These are phyloP conservation scores for Fusarium chaquense DNA, from an alignment of 2,329 filamentous ascomycete species.

Conservation along the genomic window DNA sequence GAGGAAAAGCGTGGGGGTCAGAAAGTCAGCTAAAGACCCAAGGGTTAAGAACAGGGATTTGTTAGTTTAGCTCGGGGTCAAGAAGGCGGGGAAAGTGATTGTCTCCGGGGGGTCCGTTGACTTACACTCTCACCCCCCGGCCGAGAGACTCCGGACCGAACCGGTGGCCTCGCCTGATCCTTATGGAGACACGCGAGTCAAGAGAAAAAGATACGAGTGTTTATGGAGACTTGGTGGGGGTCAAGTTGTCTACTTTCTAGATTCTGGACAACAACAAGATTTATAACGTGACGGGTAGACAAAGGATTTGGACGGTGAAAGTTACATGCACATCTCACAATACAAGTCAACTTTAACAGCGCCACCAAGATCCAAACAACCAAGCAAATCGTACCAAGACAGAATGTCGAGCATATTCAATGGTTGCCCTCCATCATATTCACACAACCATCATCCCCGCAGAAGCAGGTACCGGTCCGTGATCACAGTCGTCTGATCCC, in stretches of 20 bases:
- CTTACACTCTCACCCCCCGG: constrained; percentile 36
- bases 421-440: constrained; percentile 32
- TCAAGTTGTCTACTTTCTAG: too few species aligned
- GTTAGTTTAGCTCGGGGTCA: constrained; percentile 20
- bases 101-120: constrained; percentile 6
- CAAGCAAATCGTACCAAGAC: not conserved
- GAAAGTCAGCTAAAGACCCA: constrained; percentile 5
- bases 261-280: too few species aligned
- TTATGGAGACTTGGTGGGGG: constrained; percentile 23
- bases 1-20: constrained; percentile 42
- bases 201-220: constrained; percentile 5
- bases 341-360: not conserved
- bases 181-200: constrained; percentile 2
- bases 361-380: constrained; percentile 11
- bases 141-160: constrained; percentile 46
- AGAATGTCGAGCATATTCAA: constrained; percentile 26
- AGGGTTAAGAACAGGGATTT: constrained; percentile 6
- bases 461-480: constrained; percentile 45
- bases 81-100: constrained; percentile 16
- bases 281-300: not conserved
- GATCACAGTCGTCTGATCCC: constrained; percentile 44
- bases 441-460: constrained; percentile 24
- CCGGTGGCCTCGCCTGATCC: constrained; percentile 21
- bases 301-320: constrained; percentile 16
- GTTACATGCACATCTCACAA: not conserved